phyloP scores from a whole-genome alignment of 805 yeast species.

The Cyberlindnera petersonii region DNA sequence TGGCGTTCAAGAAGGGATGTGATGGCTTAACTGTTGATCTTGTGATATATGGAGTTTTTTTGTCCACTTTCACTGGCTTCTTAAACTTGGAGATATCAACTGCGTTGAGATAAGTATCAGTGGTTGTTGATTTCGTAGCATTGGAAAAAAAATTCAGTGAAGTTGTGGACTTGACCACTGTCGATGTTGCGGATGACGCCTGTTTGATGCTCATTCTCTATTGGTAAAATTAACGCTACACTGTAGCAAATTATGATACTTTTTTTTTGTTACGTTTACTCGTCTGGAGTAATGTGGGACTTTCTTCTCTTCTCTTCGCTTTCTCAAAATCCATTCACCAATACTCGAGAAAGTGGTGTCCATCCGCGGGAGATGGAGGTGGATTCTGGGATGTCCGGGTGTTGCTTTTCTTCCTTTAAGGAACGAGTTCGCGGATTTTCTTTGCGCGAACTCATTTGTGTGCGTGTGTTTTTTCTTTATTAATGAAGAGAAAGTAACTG shows the following conservation, averaged over 20 bases:
- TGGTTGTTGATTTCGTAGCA: conserved; percentile 11
- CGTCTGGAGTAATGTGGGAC: too few relatives aligned
- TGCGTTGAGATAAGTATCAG: conserved; percentile 3
- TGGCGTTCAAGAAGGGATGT: conserved; percentile 12
- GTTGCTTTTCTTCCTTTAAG: too few relatives aligned
- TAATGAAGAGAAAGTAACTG: too few relatives aligned
- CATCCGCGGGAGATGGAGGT: neutral
- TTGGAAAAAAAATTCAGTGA: conserved; percentile 17
- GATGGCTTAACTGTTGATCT: conserved; percentile 4
- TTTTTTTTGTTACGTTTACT: too few relatives aligned
- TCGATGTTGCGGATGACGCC: conserved; percentile 1
- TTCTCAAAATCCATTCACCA: neutral
- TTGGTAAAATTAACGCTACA: too few relatives aligned
- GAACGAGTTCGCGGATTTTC: too few relatives aligned
- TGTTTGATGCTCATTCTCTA: conserved; percentile 1
- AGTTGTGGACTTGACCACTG: conserved; percentile 13
- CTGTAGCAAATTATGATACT: too few relatives aligned
- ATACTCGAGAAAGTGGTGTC: neutral
- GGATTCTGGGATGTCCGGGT: neutral
- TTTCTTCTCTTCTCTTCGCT: too few relatives aligned
- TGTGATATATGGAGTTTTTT: neutral
- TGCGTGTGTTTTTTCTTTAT: neutral
- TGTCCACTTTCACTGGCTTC: neutral
- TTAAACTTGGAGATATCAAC: conserved; percentile 4
- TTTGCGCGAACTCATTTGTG: neutral